A percentile compares a stretch with the other conserved stretches of the same genome.
These are phyloP conservation scores for Solanum sitiens DNA, from an alignment of 257 asterid genomes.

Conservation along the genomic window DNA sequence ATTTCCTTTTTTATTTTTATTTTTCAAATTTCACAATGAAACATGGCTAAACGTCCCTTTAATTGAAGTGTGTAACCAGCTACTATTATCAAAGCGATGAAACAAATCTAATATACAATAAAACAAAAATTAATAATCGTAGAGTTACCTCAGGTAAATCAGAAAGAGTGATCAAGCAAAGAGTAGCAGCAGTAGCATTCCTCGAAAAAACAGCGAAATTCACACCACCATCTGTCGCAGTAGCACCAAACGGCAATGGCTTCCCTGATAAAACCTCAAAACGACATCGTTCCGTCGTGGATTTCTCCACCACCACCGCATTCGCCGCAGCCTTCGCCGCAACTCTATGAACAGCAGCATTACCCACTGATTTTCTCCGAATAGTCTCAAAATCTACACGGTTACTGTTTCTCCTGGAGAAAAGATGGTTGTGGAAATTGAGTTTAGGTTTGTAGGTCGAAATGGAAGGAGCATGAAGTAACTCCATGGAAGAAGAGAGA, in stretches of 20 bases:
- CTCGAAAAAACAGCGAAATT: conserved; percentile 62
- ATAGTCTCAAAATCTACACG: not conserved
- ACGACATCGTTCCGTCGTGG: conserved; percentile 20
- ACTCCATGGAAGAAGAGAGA: conserved; percentile 8
- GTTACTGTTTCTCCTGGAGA: not conserved
- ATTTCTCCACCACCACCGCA: conserved; percentile 58
- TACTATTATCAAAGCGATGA: not conserved
- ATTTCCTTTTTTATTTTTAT: no score
- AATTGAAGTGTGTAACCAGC: not conserved
- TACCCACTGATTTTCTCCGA: not conserved
- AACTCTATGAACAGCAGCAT: conserved; percentile 20
- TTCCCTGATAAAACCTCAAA: conserved; percentile 58
- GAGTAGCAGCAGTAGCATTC: conserved; percentile 62
- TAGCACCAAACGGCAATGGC: conserved; percentile 91
- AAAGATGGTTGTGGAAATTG: not conserved
- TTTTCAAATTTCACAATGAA: not conserved
- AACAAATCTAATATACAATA: not conserved
- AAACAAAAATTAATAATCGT: not conserved
- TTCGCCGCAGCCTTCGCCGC: conserved; percentile 47
- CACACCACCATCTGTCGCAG: conserved; percentile 72
- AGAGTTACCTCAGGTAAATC: conserved; percentile 54
- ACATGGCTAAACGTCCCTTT: not conserved
- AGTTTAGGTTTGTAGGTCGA: conserved; percentile 7
- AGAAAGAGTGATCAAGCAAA: conserved; percentile 58
- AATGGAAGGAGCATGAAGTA: conserved; percentile 13